Base-by-base conservation (phyloP, 176 grass and related monocot genomes). In the Areca catechu region DNA sequence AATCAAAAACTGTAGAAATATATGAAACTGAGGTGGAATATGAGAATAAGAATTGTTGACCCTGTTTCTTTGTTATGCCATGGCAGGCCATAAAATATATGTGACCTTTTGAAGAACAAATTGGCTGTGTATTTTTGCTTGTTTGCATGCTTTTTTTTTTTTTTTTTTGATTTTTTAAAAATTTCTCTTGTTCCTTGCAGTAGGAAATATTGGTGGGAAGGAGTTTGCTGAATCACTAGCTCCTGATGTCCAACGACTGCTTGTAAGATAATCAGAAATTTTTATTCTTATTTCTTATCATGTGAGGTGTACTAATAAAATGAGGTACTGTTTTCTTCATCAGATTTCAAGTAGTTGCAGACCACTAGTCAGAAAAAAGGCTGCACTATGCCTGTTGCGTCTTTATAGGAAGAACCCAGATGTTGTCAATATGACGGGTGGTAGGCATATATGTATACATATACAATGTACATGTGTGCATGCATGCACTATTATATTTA, bases 331-430 rank as follows among this genome's bases (percentile, higher is more conserved):
- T 19, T 17, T 29, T 63, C 61, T 74, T 57, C 10, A 27, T 56
- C 69, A 98, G 93, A 98, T 92, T 71, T 92, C 93, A 80, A 98
- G 93, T 72, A 98, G 93, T 65, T 90, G 86, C 30, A 82, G 93
- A 50, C 93, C 93, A 29, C 79, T 92, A 52, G 93, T 98, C 53
- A 85, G 93, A 84, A 98, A 98, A 77, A 98, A 98, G 77, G 93
- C 93, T 21, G 93, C 87, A 58, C 69, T 98, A 51, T 98, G 87
- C 66, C 93, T 98, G 80, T 66, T 98, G 48, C 81, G 93, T 49
- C 93, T 98, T 64, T 98, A 98, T 78, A 85, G 93, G 80, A 98
- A 92, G 79, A 98, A 98, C 65, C 83, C 93, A 66, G 93, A 98
- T 78, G 93, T 98, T 73, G 87, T 98, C 50, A 98, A 98, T 83